These are phyloP conservation scores for Aureobasidium sp. DNA, from an alignment of 2,329 filamentous ascomycete species.

Conservation along the genomic window DNA sequence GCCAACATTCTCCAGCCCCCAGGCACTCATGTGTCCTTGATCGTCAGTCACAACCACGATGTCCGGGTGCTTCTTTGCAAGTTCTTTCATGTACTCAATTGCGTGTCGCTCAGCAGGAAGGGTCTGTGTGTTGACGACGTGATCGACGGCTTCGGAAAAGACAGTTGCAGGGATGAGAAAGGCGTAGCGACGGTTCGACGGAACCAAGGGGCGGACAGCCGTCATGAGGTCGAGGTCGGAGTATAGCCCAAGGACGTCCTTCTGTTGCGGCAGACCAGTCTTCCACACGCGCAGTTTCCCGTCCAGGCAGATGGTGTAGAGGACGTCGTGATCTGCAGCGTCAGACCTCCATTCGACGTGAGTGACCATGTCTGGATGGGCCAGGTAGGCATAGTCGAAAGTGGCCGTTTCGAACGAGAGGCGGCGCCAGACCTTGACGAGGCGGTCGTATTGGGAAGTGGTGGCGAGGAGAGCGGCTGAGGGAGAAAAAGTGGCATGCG, in stretches of 20 bases:
- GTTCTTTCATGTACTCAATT: conserved; percentile 74
- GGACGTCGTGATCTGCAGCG: conserved; percentile 61
- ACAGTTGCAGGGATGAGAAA: conserved; percentile 80
- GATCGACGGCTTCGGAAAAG: conserved; percentile 70
- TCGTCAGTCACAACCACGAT: conserved; percentile 80
- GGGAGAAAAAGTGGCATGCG: conserved; percentile 72
- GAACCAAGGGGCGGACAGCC: conserved; percentile 53
- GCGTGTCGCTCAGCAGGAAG: conserved; percentile 50
- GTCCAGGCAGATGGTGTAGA: conserved; percentile 85
- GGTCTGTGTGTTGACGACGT: conserved; percentile 39
- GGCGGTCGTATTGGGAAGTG: conserved; percentile 65
- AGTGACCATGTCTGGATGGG: conserved; percentile 76
- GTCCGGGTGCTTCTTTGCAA: conserved; percentile 79
- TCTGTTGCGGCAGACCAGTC: conserved; percentile 61
- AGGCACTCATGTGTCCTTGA: conserved; percentile 80
- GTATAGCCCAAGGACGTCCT: conserved; percentile 72
- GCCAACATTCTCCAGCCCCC: conserved; percentile 83
- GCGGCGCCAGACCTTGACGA: conserved; percentile 90
- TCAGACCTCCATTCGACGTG: conserved; percentile 70
- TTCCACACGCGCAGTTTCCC: conserved; percentile 78
- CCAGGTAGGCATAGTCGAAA: conserved; percentile 85
- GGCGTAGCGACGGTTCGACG: conserved; percentile 52
- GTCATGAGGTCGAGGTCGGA: conserved; percentile 68
- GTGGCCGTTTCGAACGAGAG: conserved; percentile 78
- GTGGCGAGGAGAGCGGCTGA: conserved; percentile 84